Evolutionary conservation across 176 grass and related monocot species (phyloP), one percentile per base, ranked within the genome.

Genomic region (Luzula sylvatica): DNA sequence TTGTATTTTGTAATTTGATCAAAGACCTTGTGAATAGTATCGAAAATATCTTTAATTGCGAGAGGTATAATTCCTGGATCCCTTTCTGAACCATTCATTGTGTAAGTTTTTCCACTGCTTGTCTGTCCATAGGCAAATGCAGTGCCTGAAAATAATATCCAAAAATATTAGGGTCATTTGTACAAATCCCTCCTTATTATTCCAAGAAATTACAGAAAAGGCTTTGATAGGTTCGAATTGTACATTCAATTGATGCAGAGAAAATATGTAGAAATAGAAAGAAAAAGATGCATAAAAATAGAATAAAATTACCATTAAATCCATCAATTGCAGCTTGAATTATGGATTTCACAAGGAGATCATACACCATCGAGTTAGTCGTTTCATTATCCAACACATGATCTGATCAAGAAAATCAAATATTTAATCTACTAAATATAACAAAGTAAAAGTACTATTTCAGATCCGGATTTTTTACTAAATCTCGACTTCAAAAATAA

Each of bases 51-150:
- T 11, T 68, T 71, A 56, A 90, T 73, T 3, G 80, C 81, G 18
- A 85, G 76, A 19, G 81, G 77, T 23, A 98, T 90, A 47, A 98
- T 86, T 16, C 85, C 92, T 4, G 85, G 85, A 40, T 86, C 65
- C 38, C 49, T 66, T 21, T 42, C 52, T 8, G 58, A 80, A 25
- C 85, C 81, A 46, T 90, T 90, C 92, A 98, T 90, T 47, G 92
- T 87, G 75, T 89, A 98, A 12, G 92, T 90, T 63, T 90, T 98
- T 8, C 92, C 92, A 35, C 92, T 90, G 74, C 92, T 96, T 18
- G 92, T 96, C 65, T 96, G 92, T 8, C 92, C 85, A 32, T 96
- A 96, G 6, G 92, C 92, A 73, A 96, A 96, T 47, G 81, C 92
- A 11, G 85, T 96, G 2, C 77, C 77, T 80, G 46, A 11, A 26